Conservation (phyloP, 2,329 filamentous ascomycete genomes). For the Microsporum canis region DNA sequence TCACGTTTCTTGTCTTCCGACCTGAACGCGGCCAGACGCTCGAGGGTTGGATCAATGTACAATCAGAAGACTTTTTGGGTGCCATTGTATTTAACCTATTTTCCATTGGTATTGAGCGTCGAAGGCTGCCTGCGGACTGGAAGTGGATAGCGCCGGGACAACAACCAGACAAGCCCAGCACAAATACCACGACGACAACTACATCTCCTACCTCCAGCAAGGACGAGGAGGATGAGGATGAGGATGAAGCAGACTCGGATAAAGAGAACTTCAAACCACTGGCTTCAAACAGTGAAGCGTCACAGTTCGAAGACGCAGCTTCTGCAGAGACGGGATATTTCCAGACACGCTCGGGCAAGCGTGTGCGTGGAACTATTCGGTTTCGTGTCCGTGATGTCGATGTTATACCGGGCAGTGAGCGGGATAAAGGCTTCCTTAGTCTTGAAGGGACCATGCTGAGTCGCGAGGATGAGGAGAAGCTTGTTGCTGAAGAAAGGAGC, state of each 20-base stretch:
- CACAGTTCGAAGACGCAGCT: conserved; percentile 37
- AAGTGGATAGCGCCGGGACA: conserved; percentile 58
- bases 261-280: conserved; percentile 33
- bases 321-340: conserved; percentile 58
- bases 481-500: conserved; percentile 44
- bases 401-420: conserved; percentile 54
- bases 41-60: conserved; percentile 71
- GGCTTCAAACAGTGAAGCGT: conserved; percentile 18
- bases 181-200: not conserved
- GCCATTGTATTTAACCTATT: conserved; percentile 85
- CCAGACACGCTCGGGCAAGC: conserved; percentile 58
- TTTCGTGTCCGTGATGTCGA: conserved; percentile 83
- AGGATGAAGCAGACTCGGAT: conserved; percentile 25
- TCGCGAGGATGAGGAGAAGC: conserved; percentile 51
- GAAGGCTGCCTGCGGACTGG: conserved; percentile 66
- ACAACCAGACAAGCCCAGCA: conserved; percentile 6
- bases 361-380: conserved; percentile 56
- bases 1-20: conserved; percentile 72
- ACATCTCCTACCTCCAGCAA: not conserved
- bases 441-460: conserved; percentile 79
- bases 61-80: conserved; percentile 80
- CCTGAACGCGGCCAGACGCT: conserved; percentile 62
- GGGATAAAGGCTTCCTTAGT: conserved; percentile 64
- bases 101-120: conserved; percentile 73
- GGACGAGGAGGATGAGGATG: conserved; percentile 13